Evolutionary conservation across 768 basidiomycete genomes (phyloP).

Genomic region (Suillus paluster): DNA sequence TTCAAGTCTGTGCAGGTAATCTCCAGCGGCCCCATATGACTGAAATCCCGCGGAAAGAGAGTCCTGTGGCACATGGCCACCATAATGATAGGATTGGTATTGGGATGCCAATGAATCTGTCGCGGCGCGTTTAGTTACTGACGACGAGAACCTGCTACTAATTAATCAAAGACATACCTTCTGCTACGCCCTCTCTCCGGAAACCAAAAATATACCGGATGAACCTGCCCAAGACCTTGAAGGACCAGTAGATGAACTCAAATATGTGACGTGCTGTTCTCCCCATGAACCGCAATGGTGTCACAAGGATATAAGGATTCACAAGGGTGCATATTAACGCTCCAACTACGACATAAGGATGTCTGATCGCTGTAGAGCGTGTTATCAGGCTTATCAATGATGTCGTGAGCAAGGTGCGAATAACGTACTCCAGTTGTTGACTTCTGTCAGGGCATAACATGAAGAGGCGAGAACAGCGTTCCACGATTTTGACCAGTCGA

Average conservation of each 20-base stretch:
- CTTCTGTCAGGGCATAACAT: neutral
- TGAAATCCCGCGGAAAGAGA: constrained; percentile 9
- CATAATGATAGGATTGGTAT: constrained; percentile 13
- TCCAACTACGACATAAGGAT: constrained; percentile 1
- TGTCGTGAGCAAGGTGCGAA: neutral
- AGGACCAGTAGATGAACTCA: neutral
- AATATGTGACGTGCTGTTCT: too few relatives aligned
- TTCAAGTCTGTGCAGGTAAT: too few relatives aligned
- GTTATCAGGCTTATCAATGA: neutral
- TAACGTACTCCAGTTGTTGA: constrained; percentile 9
- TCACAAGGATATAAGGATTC: constrained; percentile 5
- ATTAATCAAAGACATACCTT: neutral
- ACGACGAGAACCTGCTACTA: too few relatives aligned
- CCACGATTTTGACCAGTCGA: neutral
- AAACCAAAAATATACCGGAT: constrained; percentile 7
- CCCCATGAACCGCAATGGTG: neutral
- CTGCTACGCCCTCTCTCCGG: constrained; percentile 4
- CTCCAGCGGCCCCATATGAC: too few relatives aligned
- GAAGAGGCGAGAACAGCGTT: neutral
- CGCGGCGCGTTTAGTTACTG: too few relatives aligned
- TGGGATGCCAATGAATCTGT: too few relatives aligned
- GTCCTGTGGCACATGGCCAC: constrained; percentile 6
- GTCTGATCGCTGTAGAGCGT: neutral
- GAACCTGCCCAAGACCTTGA: constrained; percentile 1
- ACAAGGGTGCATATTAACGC: neutral